A percentile compares a stretch with the other conserved stretches of the same genome.
Conservation (phyloP, 2,329 filamentous ascomycete genomes). For the Cryphonectria carpinicola region DNA sequence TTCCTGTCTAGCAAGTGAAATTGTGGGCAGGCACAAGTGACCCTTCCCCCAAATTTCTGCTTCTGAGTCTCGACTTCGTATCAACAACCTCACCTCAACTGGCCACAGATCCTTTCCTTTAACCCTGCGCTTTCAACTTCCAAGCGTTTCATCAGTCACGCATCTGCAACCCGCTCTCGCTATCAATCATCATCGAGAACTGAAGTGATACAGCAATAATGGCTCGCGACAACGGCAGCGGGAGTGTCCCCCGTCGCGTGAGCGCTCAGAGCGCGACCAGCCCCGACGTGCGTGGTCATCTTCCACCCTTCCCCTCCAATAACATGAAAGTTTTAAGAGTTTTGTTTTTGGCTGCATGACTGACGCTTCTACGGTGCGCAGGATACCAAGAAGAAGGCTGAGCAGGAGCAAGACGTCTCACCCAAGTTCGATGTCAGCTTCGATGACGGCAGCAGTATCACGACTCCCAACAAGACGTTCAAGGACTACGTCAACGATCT, state of each 20-base stretch:
- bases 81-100: not conserved
- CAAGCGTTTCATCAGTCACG: not conserved
- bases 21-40: not conserved
- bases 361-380: not conserved
- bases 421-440: not conserved
- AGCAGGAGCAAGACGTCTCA: not conserved
- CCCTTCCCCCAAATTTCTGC: not conserved
- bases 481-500: not conserved
- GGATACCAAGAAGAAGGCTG: not conserved
- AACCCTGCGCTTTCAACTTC: not conserved
- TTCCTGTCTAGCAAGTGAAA: not conserved
- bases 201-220: slow-evolving; percentile 2
- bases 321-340: too few species aligned
- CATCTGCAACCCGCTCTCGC: not conserved
- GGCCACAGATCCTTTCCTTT: not conserved
- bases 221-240: slow-evolving; percentile 21
- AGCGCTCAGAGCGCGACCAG: not conserved
- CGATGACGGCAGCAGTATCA: not conserved
- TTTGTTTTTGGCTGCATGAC: not conserved
- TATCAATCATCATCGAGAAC: not conserved
- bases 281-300: not conserved
- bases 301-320: not conserved
- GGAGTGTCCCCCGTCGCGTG: slow-evolving; percentile 6
- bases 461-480: not conserved
- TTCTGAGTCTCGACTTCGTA: not conserved